Evolutionary conservation across 2,329 filamentous ascomycete genomes (phyloP).

Genomic region (Talaromyces islandicus): DNA sequence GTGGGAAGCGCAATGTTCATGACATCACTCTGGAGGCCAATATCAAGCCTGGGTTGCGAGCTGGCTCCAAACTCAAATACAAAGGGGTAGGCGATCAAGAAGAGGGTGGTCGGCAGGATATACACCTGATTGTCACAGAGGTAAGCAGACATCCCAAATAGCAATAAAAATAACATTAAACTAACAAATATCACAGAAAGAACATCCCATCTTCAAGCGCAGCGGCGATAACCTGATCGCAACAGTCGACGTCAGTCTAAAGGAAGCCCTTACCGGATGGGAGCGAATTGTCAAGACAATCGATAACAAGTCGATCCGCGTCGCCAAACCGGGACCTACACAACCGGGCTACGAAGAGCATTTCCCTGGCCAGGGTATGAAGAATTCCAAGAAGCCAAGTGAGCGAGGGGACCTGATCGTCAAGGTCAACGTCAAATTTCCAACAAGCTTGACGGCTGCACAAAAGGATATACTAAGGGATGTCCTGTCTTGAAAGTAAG

Average conservation of each 20-base stretch:
- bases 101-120: constrained; percentile 88
- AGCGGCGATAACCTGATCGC: constrained; percentile 82
- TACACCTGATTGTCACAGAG: constrained; percentile 93
- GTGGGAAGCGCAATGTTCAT: constrained; percentile 76
- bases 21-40: constrained; percentile 91
- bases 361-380: constrained; percentile 89
- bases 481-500: constrained; percentile 53
- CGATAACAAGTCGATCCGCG: constrained; percentile 75
- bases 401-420: constrained; percentile 84
- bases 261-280: constrained; percentile 94
- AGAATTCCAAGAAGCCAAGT: constrained; percentile 79
- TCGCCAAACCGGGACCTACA: constrained; percentile 78
- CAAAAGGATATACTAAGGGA: constrained; percentile 80
- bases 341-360: constrained; percentile 74
- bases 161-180: neutral
- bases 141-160: constrained; percentile 48
- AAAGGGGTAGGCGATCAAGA: constrained; percentile 96
- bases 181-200: constrained; percentile 56
- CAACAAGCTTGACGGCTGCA: constrained; percentile 63
- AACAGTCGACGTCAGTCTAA: constrained; percentile 74
- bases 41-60: constrained; percentile 92
- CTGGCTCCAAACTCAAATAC: constrained; percentile 97
- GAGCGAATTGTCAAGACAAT: constrained; percentile 86
- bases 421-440: constrained; percentile 89
- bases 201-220: constrained; percentile 75